A percentile compares a stretch with the other conserved stretches of the same genome.
Evolutionary conservation across 2,329 filamentous ascomycete species (phyloP).

Genomic region (Botrytis fragariae): DNA sequence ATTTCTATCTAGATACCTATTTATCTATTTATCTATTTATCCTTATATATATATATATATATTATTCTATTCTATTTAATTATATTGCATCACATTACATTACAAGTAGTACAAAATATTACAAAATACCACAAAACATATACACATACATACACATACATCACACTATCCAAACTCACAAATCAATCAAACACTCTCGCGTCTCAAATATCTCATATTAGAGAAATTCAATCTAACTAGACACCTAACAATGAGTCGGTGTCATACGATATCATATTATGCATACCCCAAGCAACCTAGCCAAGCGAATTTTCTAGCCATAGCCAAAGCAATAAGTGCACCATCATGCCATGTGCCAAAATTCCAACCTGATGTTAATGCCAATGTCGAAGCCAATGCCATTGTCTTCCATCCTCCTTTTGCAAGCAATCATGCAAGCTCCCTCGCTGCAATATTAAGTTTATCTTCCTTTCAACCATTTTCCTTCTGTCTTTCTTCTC

Average conservation of each 20-base stretch:
- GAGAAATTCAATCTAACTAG: background rate
- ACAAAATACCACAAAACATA: too few relatives aligned
- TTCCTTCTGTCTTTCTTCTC: background rate
- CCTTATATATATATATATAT: too few relatives aligned
- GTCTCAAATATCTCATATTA: background rate
- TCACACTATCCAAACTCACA: too few relatives aligned
- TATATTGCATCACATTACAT: too few relatives aligned
- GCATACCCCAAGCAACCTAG: background rate
- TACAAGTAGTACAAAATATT: too few relatives aligned
- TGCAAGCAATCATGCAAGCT: background rate
- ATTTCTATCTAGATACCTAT: too few relatives aligned
- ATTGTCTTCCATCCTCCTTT: background rate
- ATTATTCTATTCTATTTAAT: too few relatives aligned
- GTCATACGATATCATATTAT: background rate
- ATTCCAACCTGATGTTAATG: background rate
- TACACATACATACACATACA: too few relatives aligned
- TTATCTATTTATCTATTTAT: too few relatives aligned
- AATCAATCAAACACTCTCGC: background rate
- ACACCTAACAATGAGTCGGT: background rate
- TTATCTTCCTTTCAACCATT: background rate
- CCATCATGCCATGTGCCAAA: background rate
- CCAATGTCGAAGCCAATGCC: background rate
- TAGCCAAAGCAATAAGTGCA: constrained; percentile 7
- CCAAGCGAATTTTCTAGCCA: constrained; percentile 1
- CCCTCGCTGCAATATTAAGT: background rate